A percentile compares a stretch with the other conserved stretches of the same genome.
Conservation (phyloP, 2,329 filamentous ascomycete genomes). For the Paraphoma chrysanthemicola region DNA sequence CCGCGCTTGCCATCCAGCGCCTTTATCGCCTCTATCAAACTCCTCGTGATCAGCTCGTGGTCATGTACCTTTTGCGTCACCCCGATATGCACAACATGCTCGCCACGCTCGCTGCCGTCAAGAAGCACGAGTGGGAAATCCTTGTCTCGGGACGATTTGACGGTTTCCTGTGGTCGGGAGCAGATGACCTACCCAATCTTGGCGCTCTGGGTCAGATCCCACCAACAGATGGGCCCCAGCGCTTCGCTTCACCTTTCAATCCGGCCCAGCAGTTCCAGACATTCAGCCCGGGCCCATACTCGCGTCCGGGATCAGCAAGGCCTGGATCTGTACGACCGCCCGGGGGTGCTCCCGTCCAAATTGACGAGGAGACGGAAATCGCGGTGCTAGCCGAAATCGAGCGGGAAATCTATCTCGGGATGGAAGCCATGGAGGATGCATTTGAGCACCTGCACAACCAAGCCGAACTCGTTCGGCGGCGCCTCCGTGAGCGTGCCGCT, state of each 20-base stretch:
- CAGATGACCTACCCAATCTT: slow-evolving; percentile 63
- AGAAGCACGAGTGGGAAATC: slow-evolving; percentile 94
- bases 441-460: slow-evolving; percentile 90
- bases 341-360: slow-evolving; percentile 73
- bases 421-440: slow-evolving; percentile 93
- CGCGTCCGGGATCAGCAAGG: slow-evolving; percentile 29
- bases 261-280: slow-evolving; percentile 54
- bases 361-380: slow-evolving; percentile 94
- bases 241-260: slow-evolving; percentile 58
- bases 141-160: slow-evolving; percentile 92
- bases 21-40: slow-evolving; percentile 76
- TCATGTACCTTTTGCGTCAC: slow-evolving; percentile 85
- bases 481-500: slow-evolving; percentile 81
- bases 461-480: slow-evolving; percentile 79
- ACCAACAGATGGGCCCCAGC: slow-evolving; percentile 46
- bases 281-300: slow-evolving; percentile 34
- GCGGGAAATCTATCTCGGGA: slow-evolving; percentile 88
- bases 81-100: slow-evolving; percentile 83
- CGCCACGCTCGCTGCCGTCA: slow-evolving; percentile 85
- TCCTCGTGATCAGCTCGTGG: slow-evolving; percentile 85
- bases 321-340: slow-evolving; percentile 45
- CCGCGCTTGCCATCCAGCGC: slow-evolving; percentile 79
- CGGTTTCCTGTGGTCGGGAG: slow-evolving; percentile 92
- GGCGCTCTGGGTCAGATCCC: slow-evolving; percentile 49
- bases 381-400: slow-evolving; percentile 89